A percentile compares a stretch with the other conserved stretches of the same genome.
These are phyloP conservation scores for Tolypocladium ovalisporum DNA, from an alignment of 2,329 filamentous ascomycete species.

Conservation along the genomic window DNA sequence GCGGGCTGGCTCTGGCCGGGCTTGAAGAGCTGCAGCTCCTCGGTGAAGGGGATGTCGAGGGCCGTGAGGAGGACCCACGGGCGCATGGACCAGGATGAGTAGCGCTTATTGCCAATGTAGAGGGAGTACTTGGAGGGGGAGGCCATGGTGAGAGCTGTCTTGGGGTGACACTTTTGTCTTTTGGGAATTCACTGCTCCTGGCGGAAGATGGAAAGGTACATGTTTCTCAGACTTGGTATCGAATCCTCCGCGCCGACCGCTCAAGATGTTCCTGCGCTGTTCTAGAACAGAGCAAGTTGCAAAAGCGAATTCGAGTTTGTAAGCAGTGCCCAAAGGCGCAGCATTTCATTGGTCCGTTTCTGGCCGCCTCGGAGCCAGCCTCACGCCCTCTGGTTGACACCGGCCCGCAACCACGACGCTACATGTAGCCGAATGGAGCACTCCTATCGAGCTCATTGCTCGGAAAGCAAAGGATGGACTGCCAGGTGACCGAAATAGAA, in stretches of 20 bases:
- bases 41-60: conserved; percentile 30
- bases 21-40: conserved; percentile 24
- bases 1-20: conserved; percentile 18
- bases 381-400: conserved; percentile 1
- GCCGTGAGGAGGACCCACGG: conserved; percentile 33
- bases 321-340: neutral
- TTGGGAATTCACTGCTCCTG: neutral
- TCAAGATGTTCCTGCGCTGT: neutral
- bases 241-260: neutral
- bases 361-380: neutral
- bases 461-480: neutral
- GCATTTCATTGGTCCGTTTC: conserved; percentile 4
- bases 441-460: neutral
- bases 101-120: conserved; percentile 32
- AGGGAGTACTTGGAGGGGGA: conserved; percentile 19
- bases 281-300: neutral
- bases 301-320: neutral
- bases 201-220: neutral
- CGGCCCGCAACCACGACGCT: neutral
- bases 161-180: neutral
- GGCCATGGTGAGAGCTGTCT: conserved; percentile 13
- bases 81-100: conserved; percentile 35
- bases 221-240: neutral
- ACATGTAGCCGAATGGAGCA: neutral
- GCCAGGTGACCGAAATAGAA: neutral